Evolutionary conservation across 495 filamentous ascomycete genomes (phyloP).

Genomic region (Emericellopsis terricola): DNA sequence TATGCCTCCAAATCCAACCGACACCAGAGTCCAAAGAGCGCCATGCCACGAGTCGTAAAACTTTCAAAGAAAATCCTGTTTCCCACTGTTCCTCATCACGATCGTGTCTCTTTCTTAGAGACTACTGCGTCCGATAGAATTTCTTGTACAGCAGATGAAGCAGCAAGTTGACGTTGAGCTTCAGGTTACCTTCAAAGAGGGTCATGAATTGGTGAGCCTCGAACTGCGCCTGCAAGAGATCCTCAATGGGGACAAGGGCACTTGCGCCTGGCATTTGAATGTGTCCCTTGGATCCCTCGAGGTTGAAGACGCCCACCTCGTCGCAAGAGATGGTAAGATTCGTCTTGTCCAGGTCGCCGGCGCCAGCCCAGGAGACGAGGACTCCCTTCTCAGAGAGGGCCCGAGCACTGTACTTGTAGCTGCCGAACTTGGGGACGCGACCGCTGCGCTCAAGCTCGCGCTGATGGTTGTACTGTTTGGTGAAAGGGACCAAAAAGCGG

Average conservation of each 20-base stretch:
- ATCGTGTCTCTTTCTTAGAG: too few species aligned
- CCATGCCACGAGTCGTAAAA: too few species aligned
- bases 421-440: slow-evolving; percentile 89
- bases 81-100: not conserved
- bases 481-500: slow-evolving; percentile 87
- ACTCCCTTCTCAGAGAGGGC: slow-evolving; percentile 87
- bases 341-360: slow-evolving; percentile 65
- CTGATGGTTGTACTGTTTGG: slow-evolving; percentile 97
- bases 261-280: slow-evolving; percentile 94
- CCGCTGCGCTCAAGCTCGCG: slow-evolving; percentile 80
- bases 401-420: slow-evolving; percentile 86
- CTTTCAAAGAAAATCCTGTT: too few species aligned
- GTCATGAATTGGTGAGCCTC: slow-evolving; percentile 90
- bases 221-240: slow-evolving; percentile 90
- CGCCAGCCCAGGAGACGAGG: slow-evolving; percentile 72
- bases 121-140: slow-evolving; percentile 77
- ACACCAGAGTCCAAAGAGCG: too few species aligned
- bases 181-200: slow-evolving; percentile 73
- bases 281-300: slow-evolving; percentile 81
- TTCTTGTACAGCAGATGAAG: slow-evolving; percentile 95
- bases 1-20: too few species aligned
- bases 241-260: slow-evolving; percentile 77
- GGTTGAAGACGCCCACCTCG: slow-evolving; percentile 81
- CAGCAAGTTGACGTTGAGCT: slow-evolving; percentile 89
- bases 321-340: slow-evolving; percentile 90